Evolutionary conservation across 345 rosid genomes (phyloP).

Genomic region (Nephelium lappaceum): DNA sequence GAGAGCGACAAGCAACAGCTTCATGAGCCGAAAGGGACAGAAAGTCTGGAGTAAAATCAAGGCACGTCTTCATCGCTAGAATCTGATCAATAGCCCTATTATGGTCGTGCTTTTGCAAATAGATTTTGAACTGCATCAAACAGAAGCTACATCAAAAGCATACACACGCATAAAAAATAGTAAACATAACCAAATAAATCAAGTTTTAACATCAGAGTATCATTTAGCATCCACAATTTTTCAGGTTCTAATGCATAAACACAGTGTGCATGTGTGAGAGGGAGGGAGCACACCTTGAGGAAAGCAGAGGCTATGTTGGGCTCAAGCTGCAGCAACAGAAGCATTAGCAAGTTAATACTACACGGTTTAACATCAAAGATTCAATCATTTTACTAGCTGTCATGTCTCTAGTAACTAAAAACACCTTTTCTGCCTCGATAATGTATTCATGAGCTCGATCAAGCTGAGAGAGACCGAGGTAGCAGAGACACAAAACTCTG

Average conservation of each 20-base stretch:
- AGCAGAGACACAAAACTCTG: slow-evolving; percentile 91
- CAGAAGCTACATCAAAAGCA: slow-evolving; percentile 24
- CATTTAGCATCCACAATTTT: slow-evolving; percentile 2
- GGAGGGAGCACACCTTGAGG: slow-evolving; percentile 70
- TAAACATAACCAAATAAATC: background rate
- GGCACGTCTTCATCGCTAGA: slow-evolving; percentile 68
- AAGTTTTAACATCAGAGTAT: slow-evolving; percentile 15
- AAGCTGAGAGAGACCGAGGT: slow-evolving; percentile 75
- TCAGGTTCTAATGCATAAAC: background rate
- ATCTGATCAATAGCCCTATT: slow-evolving; percentile 70
- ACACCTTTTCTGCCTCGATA: slow-evolving; percentile 89
- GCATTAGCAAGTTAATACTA: slow-evolving; percentile 5
- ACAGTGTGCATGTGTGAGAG: background rate
- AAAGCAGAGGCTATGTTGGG: slow-evolving; percentile 81
- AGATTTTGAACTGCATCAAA: slow-evolving; percentile 80
- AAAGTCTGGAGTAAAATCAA: slow-evolving; percentile 83
- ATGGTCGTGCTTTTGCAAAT: slow-evolving; percentile 61
- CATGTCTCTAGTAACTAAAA: slow-evolving; percentile 9
- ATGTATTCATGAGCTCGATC: slow-evolving; percentile 91
- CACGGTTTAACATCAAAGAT: background rate
- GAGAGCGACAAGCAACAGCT: slow-evolving; percentile 85
- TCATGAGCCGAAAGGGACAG: slow-evolving; percentile 92
- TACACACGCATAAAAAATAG: background rate
- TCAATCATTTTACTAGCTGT: background rate
- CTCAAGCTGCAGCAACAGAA: slow-evolving; percentile 70